Base-by-base conservation (phyloP, 108 stramenopile species). In the Ochromonas danica region DNA sequence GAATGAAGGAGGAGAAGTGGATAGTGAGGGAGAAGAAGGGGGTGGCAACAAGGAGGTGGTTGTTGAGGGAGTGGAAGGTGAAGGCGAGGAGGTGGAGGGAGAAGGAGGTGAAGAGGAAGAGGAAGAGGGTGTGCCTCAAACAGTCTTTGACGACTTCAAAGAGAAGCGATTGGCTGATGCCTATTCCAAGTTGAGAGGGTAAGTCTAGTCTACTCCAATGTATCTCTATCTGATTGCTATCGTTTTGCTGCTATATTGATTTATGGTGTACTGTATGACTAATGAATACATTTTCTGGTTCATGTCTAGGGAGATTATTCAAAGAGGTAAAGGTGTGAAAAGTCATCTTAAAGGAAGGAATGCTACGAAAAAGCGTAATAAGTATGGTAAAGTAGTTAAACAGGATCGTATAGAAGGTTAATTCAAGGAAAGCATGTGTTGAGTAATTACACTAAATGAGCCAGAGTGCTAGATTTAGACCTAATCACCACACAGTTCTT, bases 281-380 rank as follows among this genome's bases (percentile, higher is more conserved):
- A n/a, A n/a, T n/a, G n/a, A n/a, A n/a, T n/a, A n/a, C n/a, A n/a
- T n/a, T n/a, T n/a, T n/a, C n/a, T n/a, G n/a, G n/a, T n/a, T n/a
- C n/a, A n/a, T n/a, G n/a, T n/a, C n/a, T n/a, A n/a, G n/a, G n/a
- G n/a, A n/a, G n/a, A n/a, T 6, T 51, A 14, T 51, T 51, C 45
- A 51, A 51, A 51, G 22, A 51, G 45, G 22, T 51, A 51, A 51
- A 14, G 22, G 22, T 51, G 6, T 22, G 45, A 51, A 51, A 51
- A 6, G n/a, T n/a, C n/a, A n/a, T n/a, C n/a, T n/a, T n/a, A n/a
- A 51, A 51, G 22, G 45, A 14, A 3, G 72, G 25, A 75, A 75
- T 36, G 31, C 25, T 10, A 75, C 72, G 10, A 75, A 75, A 33
- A 75, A 75, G 40, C 72, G 72, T 3, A 75, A 42, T 36, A 75